Base-by-base conservation (phyloP, 106 monocot genomes). In the Platanthera guangdongensis region DNA sequence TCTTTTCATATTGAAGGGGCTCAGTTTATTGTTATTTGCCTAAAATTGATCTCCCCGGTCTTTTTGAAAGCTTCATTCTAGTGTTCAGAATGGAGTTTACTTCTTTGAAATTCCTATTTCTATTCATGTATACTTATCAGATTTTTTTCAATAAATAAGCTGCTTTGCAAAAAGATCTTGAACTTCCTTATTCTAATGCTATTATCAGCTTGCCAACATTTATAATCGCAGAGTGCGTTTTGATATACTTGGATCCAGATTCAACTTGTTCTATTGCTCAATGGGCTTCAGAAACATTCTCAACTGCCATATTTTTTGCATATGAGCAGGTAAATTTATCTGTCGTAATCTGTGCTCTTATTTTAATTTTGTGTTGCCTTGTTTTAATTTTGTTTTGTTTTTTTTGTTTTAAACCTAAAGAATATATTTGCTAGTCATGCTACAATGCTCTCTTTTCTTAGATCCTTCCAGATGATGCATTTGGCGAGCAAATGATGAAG, bases 171-270 rank as follows among this genome's bases (percentile, higher is more conserved):
- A 80, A 54, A 75, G 76, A 69, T 80, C 50, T 79, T 79, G 52
- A 78, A 81, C 47, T 83, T 64, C 9, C 45, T 76, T 46, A 74
- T 81, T 80, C 83, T 88, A 75, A 86, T 91, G 64, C 86, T 88
- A 76, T 83, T 84, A 83, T 89, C 93, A 97, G 93, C 80, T 71
- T 91, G 91, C 96, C 96, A 76, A 97, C 93, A 55, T 94, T 97
- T 88, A 97, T 97, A 79, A 91, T 97, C 85, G 93, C 93, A 89
- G 96, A 97, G 81, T 97, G 96, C 77, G 93, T 97, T 68, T 86
- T 97, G 59, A 97, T 97, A 87, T 97, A 97, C 83, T 67, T 97
- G 86, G 88, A 97, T 77, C 91, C 96, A 50, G 81, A 84, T 83
- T 91, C 93, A 50, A 88, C 87, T 52, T 67, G 46, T 77, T 71